Evolutionary conservation across 140 eudicot species (phyloP), one percentile per base, ranked within the genome.

Genomic region (Anethum foeniculum): DNA sequence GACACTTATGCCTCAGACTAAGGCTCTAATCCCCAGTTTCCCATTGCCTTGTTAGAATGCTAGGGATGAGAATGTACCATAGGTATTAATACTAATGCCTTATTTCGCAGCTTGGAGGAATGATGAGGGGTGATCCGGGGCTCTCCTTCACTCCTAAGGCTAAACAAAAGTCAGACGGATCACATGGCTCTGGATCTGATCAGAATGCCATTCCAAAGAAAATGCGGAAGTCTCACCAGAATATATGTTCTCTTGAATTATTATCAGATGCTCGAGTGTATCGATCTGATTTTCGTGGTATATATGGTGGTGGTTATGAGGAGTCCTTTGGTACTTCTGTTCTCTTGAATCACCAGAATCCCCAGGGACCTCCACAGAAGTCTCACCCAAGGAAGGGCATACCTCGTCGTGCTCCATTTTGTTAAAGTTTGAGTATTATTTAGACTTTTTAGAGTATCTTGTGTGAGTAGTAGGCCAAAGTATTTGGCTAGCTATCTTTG

Each of bases 401-500:
- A 19, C 97, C 97, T 9, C 96, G 87, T 51, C 91, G 97, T 0
- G 97, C 97, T 28, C 97, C 97, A 0, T 90, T 92, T 51, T 92
- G 86, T n/a, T n/a, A n/a, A n/a, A n/a, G n/a, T n/a, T n/a, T n/a
- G n/a, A n/a, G n/a, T n/a, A n/a, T n/a, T n/a, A n/a, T n/a, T n/a
- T n/a, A n/a, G n/a, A n/a, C n/a, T n/a, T n/a, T n/a, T n/a, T n/a
- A n/a, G n/a, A n/a, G n/a, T n/a, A n/a, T n/a, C n/a, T n/a, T n/a
- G n/a, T n/a, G n/a, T n/a, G n/a, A n/a, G n/a, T n/a, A n/a, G n/a
- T n/a, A n/a, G n/a, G n/a, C n/a, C n/a, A n/a, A n/a, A n/a, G n/a
- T n/a, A n/a, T n/a, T n/a, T n/a, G n/a, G n/a, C n/a, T n/a, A n/a
- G n/a, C n/a, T n/a, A n/a, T n/a, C n/a, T n/a, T n/a, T n/a, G n/a